Conservation (phyloP, 306 rosid species). For the Fragaria vesca region DNA sequence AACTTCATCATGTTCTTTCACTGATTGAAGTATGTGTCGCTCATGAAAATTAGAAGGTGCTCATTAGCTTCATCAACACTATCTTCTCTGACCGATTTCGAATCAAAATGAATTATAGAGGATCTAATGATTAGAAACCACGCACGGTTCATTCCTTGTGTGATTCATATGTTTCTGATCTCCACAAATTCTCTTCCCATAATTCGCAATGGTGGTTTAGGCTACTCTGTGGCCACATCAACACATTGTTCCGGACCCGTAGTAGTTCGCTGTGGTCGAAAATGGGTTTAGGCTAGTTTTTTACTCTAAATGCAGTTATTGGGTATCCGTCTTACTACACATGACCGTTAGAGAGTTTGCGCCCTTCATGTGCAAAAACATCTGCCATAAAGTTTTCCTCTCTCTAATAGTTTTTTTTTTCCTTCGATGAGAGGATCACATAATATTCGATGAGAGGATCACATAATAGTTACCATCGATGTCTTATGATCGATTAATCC, state of each 20-base stretch:
- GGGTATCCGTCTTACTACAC: too few species aligned
- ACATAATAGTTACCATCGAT: too few species aligned
- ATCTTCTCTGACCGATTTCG: not conserved
- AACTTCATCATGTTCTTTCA: not conserved
- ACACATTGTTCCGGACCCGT: not conserved
- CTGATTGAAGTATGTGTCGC: not conserved
- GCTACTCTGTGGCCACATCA: not conserved
- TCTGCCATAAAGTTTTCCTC: too few species aligned
- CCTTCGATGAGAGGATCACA: too few species aligned
- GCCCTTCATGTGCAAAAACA: too few species aligned
- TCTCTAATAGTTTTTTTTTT: too few species aligned
- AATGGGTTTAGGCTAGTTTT: not conserved
- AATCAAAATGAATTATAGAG: not conserved
- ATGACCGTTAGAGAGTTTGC: too few species aligned
- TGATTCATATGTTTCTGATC: not conserved
- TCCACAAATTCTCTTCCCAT: not conserved
- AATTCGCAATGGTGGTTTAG: not conserved
- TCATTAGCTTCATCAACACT: not conserved
- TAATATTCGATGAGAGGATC: too few species aligned
- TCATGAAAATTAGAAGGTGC: not conserved
- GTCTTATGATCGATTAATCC: too few species aligned
- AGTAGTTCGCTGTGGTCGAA: too few species aligned
- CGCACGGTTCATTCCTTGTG: not conserved
- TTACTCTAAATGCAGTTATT: too few species aligned
- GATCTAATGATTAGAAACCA: not conserved